Conservation (phyloP, 192 early-diverging fungal genomes). For the Umbelopsis isabellina region DNA sequence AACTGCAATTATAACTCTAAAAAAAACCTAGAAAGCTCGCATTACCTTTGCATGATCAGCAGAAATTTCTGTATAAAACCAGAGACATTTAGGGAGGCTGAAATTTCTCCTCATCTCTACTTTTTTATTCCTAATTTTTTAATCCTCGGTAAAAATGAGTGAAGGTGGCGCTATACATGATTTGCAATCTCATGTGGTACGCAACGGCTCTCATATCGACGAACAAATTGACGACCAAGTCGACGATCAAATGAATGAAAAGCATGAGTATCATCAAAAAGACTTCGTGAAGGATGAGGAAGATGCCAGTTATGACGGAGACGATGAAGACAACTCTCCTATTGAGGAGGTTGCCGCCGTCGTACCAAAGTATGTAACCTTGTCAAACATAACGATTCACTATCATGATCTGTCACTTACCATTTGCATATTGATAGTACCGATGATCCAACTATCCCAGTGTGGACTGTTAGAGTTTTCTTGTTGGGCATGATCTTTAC, state of each 20-base stretch:
- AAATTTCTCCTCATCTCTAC: not conserved
- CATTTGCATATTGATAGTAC: constrained; percentile 32
- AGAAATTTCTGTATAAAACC: too few relatives aligned
- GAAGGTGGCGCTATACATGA: not conserved
- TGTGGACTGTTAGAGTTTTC: constrained; percentile 54
- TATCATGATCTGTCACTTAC: not conserved
- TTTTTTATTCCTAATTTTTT: not conserved
- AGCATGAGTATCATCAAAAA: not conserved
- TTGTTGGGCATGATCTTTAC: constrained; percentile 49
- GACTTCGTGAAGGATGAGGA: not conserved
- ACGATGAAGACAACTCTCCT: constrained; percentile 50
- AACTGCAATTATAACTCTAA: too few relatives aligned
- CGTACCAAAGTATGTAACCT: constrained; percentile 42
- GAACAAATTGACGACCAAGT: not conserved
- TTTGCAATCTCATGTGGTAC: not conserved
- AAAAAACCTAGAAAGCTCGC: too few relatives aligned
- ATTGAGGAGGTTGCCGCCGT: constrained; percentile 51
- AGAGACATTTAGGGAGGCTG: not conserved
- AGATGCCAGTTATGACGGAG: not conserved
- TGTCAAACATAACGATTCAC: not conserved
- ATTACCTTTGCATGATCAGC: too few relatives aligned
- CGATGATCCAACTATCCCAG: constrained; percentile 54
- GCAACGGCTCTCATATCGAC: not conserved
- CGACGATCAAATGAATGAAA: too few relatives aligned
- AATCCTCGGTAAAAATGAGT: not conserved